A percentile compares a stretch with the other conserved stretches of the same genome.
Conservation (phyloP, 805 yeast species). For the Myxozyma vanderwaltii region DNA sequence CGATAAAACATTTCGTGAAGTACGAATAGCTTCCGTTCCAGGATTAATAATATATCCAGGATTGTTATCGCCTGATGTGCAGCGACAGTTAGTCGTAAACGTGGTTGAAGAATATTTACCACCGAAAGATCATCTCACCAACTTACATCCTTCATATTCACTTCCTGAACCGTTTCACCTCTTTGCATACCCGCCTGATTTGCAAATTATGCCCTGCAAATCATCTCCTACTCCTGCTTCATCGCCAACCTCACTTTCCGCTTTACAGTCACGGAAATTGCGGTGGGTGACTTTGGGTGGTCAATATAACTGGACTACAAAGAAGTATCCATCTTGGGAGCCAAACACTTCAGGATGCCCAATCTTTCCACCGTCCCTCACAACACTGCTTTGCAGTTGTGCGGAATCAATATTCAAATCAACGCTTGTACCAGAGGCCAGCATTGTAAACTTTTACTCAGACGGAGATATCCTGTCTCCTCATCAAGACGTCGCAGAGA, state of each 20-base stretch:
- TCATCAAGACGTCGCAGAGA: slow-evolving; percentile 50
- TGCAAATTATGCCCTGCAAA: not conserved
- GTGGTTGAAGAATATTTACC: slow-evolving; percentile 42
- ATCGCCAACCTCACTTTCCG: slow-evolving; percentile 4
- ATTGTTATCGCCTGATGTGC: slow-evolving; percentile 37
- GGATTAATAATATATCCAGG: slow-evolving; percentile 42
- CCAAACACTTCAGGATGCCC: slow-evolving; percentile 35
- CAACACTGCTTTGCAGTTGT: slow-evolving; percentile 21
- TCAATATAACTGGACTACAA: slow-evolving; percentile 50
- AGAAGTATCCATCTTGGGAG: slow-evolving; percentile 46
- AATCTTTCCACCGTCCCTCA: slow-evolving; percentile 29
- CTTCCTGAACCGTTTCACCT: slow-evolving; percentile 42
- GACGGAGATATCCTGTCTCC: slow-evolving; percentile 50
- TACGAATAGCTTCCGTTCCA: slow-evolving; percentile 41
- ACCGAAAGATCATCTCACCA: slow-evolving; percentile 42
- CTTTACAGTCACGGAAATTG: slow-evolving; percentile 35
- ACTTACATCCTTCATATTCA: slow-evolving; percentile 42
- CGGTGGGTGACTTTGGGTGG: slow-evolving; percentile 54
- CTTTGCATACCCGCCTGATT: slow-evolving; percentile 32
- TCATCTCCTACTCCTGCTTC: slow-evolving; percentile 4
- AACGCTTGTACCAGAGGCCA: slow-evolving; percentile 43
- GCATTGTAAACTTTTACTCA: slow-evolving; percentile 49
- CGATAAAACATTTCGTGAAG: slow-evolving; percentile 1
- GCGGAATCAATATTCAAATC: not conserved
- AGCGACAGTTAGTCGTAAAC: slow-evolving; percentile 39